These are phyloP conservation scores for Selaginella tamariscina DNA, from an alignment of 75 land plant genomes.

Conservation along the genomic window DNA sequence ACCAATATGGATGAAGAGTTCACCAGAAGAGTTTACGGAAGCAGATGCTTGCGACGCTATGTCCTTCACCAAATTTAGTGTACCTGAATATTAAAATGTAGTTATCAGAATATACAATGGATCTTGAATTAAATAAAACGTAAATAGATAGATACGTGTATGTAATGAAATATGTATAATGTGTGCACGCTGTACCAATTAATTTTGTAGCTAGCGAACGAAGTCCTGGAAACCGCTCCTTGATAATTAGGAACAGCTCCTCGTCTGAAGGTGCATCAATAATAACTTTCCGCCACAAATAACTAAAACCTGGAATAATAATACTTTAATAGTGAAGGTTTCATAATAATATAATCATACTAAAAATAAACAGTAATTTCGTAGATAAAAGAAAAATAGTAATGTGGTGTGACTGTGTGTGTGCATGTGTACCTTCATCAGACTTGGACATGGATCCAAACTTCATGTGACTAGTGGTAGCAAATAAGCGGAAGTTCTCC, in stretches of 20 bases:
- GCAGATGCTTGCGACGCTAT: slow-evolving; percentile 19
- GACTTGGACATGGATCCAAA: slow-evolving; percentile 18
- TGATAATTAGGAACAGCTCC: slow-evolving; percentile 54
- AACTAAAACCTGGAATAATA: slow-evolving; percentile 17
- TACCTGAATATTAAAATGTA: slow-evolving; percentile 14
- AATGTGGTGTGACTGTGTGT: too few relatives aligned
- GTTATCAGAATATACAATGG: not conserved
- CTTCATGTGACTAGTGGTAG: slow-evolving; percentile 47
- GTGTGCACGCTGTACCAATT: slow-evolving; percentile 28
- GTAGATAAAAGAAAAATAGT: too few relatives aligned
- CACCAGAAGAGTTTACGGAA: not conserved
- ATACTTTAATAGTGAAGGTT: too few relatives aligned
- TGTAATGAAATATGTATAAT: not conserved
- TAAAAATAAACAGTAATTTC: too few relatives aligned
- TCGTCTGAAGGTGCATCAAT: slow-evolving; percentile 39
- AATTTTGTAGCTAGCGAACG: slow-evolving; percentile 38
- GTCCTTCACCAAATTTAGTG: slow-evolving; percentile 23
- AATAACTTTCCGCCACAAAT: slow-evolving; percentile 69
- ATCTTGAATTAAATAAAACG: not conserved
- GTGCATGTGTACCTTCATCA: slow-evolving; percentile 20
- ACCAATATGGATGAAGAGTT: slow-evolving; percentile 16
- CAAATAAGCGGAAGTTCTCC: slow-evolving; percentile 65
- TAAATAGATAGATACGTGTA: slow-evolving; percentile 6
- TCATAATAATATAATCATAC: too few relatives aligned
- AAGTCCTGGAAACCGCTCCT: slow-evolving; percentile 47